Evolutionary conservation across 345 rosid species (phyloP).

Genomic region (Citrus medica): DNA sequence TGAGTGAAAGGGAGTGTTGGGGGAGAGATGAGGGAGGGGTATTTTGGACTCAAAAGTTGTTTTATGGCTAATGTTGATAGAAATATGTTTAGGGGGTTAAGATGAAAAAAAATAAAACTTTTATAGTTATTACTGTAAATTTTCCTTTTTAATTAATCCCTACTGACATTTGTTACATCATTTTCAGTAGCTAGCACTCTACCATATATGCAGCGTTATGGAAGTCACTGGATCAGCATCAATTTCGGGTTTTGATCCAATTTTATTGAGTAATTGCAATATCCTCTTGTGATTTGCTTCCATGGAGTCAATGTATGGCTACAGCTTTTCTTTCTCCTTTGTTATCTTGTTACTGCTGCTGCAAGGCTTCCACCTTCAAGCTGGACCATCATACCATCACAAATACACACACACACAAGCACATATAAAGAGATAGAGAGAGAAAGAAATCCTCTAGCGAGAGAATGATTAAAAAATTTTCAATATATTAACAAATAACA

Average conservation of each 20-base stretch:
- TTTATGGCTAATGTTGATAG: too few species aligned
- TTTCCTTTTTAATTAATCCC: not conserved
- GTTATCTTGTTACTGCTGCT: slow-evolving; percentile 1
- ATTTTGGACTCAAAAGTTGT: too few species aligned
- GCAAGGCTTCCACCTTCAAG: slow-evolving; percentile 17
- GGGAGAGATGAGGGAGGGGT: too few species aligned
- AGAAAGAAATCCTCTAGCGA: too few species aligned
- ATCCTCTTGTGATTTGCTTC: slow-evolving; percentile 19
- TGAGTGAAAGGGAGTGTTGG: too few species aligned
- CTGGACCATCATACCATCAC: not conserved
- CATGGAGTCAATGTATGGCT: not conserved
- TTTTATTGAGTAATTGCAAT: not conserved
- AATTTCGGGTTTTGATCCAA: slow-evolving; percentile 24
- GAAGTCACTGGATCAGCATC: slow-evolving; percentile 26
- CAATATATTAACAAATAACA: too few species aligned
- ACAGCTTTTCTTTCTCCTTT: not conserved
- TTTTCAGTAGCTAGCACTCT: slow-evolving; percentile 19
- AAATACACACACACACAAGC: too few species aligned
- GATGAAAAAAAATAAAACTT: too few species aligned
- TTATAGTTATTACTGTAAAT: too few species aligned
- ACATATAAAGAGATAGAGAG: too few species aligned
- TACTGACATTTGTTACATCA: slow-evolving; percentile 21
- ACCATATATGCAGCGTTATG: not conserved
- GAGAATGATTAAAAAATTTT: too few species aligned
- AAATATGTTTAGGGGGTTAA: too few species aligned